A percentile compares a stretch with the other conserved stretches of the same genome.
Evolutionary conservation across 1,284 basidiomycete species (phyloP).

Genomic region (Naganishia sp.): DNA sequence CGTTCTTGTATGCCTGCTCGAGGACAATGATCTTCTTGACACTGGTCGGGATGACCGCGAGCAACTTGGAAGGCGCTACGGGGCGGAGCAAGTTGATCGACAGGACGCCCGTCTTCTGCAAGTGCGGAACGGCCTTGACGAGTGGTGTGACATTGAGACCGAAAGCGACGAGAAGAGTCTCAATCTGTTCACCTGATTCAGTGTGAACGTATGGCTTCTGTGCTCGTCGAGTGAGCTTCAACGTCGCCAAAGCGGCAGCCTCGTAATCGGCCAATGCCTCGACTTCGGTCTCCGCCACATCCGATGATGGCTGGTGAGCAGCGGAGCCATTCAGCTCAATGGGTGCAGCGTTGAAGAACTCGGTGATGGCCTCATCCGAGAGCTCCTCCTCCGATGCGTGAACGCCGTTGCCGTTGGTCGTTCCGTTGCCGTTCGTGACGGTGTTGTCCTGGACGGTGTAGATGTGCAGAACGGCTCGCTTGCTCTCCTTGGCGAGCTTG

Average conservation of each 20-base stretch:
- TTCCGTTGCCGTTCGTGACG: conserved; percentile 47
- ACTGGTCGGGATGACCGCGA: conserved; percentile 65
- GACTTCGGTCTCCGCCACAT: conserved; percentile 31
- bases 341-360: conserved; percentile 23
- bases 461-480: conserved; percentile 49
- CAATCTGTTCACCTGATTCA: conserved; percentile 62
- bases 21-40: conserved; percentile 76
- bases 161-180: conserved; percentile 71
- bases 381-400: conserved; percentile 40
- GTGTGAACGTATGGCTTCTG: conserved; percentile 58
- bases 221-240: conserved; percentile 64
- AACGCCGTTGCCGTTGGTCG: conserved; percentile 46
- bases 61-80: conserved; percentile 66
- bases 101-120: conserved; percentile 66
- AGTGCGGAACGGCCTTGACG: conserved; percentile 44
- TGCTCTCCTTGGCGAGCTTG: conserved; percentile 63
- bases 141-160: conserved; percentile 45
- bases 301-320: conserved; percentile 4
- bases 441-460: conserved; percentile 20
- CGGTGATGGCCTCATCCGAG: conserved; percentile 30
- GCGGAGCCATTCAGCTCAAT: conserved; percentile 22
- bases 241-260: conserved; percentile 64
- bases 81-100: conserved; percentile 75
- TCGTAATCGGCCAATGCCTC: conserved; percentile 64
- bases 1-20: conserved; percentile 73